A percentile compares a stretch with the other conserved stretches of the same genome.
These are phyloP conservation scores for Domatiomyces globalis DNA, from an alignment of 2,329 filamentous ascomycete species.

Conservation along the genomic window DNA sequence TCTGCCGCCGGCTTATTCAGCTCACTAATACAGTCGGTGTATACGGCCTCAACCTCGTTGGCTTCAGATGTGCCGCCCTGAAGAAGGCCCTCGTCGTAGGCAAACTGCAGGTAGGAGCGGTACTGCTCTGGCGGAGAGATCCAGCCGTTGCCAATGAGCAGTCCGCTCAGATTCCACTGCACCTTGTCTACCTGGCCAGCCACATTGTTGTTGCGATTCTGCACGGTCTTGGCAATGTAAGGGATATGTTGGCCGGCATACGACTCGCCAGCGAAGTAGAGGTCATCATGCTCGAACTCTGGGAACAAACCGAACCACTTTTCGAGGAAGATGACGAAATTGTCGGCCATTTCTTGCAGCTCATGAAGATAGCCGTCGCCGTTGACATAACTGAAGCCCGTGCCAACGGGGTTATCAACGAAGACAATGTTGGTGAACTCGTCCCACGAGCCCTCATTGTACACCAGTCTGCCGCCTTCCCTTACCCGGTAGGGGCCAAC, in stretches of 20 bases:
- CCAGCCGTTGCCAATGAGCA: conserved; percentile 96
- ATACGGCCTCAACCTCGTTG: conserved; percentile 52
- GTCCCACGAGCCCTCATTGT: conserved; percentile 95
- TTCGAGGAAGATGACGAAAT: conserved; percentile 79
- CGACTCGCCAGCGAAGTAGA: conserved; percentile 91
- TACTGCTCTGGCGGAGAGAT: conserved; percentile 86
- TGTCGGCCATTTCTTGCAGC: conserved; percentile 72
- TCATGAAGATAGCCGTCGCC: conserved; percentile 77
- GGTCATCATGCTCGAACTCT: conserved; percentile 77
- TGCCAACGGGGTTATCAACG: conserved; percentile 92
- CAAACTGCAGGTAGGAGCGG: conserved; percentile 66
- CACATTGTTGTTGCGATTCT: conserved; percentile 65
- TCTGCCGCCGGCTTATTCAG: conserved; percentile 45
- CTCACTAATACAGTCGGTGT: conserved; percentile 51
- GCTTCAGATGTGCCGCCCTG: conserved; percentile 50
- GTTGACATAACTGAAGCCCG: conserved; percentile 89
- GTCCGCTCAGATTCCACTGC: conserved; percentile 65
- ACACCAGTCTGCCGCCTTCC: conserved; percentile 53
- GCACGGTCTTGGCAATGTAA: conserved; percentile 82
- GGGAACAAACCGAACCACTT: conserved; percentile 87
- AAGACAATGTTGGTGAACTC: conserved; percentile 96
- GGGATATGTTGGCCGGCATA: conserved; percentile 96
- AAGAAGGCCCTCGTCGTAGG: conserved; percentile 62
- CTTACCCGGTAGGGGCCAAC: conserved; percentile 83
- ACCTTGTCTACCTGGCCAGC: conserved; percentile 27